Evolutionary conservation across 1,284 basidiomycete genomes (phyloP).

Genomic region (Athelia psychrophila): DNA sequence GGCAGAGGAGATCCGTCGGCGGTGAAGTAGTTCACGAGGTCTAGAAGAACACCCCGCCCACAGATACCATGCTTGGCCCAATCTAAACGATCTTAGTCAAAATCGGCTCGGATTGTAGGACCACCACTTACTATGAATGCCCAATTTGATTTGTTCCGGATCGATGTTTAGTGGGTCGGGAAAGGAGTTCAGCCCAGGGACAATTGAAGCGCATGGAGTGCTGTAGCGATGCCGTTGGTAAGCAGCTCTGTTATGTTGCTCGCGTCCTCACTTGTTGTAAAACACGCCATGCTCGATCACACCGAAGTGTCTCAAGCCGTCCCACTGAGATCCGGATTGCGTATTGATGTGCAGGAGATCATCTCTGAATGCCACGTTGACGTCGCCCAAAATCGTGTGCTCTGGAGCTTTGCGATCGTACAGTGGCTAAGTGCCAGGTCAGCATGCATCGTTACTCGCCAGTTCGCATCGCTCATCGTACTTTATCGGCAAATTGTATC

Average conservation of each 20-base stretch:
- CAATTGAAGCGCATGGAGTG: constrained; percentile 42
- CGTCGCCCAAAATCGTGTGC: constrained; percentile 36
- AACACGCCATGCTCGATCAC: constrained; percentile 52
- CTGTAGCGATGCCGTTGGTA: constrained; percentile 25
- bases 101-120: not conserved
- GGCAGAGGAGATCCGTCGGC: constrained; percentile 40
- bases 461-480: constrained; percentile 18
- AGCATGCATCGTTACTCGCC: not conserved
- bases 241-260: not conserved
- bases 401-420: constrained; percentile 55
- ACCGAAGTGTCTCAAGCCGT: constrained; percentile 64
- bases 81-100: constrained; percentile 36
- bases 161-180: constrained; percentile 51
- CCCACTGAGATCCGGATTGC: constrained; percentile 77
- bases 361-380: constrained; percentile 41
- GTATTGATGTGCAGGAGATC: constrained; percentile 70
- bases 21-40: constrained; percentile 55
- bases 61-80: constrained; percentile 76
- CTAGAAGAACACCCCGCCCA: constrained; percentile 67
- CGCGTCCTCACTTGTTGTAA: constrained; percentile 54
- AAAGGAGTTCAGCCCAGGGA: constrained; percentile 43
- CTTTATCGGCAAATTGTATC: constrained; percentile 64
- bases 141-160: constrained; percentile 46
- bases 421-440: constrained; percentile 39
- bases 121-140: constrained; percentile 58